Evolutionary conservation across 176 grass and related monocot genomes (phyloP).

Genomic region (Phyllostachys edulis): DNA sequence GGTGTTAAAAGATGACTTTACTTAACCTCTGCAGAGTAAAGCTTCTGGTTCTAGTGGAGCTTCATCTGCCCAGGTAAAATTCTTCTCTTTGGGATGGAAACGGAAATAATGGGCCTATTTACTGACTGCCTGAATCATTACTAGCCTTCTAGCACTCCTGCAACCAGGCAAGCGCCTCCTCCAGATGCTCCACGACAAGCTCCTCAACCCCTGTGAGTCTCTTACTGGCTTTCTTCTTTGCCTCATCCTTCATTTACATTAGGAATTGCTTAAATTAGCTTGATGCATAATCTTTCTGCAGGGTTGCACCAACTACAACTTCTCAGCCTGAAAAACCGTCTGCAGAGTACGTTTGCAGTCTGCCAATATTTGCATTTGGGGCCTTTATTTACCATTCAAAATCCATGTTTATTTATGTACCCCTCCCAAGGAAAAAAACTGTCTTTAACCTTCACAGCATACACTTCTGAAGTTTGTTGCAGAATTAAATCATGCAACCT

Average conservation of each 20-base stretch:
- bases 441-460: neutral
- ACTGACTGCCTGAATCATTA: constrained; percentile 40
- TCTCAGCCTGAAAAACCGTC: constrained; percentile 49
- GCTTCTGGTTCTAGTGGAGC: constrained; percentile 61
- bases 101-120: neutral
- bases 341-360: constrained; percentile 42
- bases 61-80: constrained; percentile 73
- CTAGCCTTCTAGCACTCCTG: constrained; percentile 58
- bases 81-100: constrained; percentile 4
- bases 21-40: constrained; percentile 60
- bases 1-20: neutral
- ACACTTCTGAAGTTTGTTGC: neutral
- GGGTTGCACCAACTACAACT: constrained; percentile 35
- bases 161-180: constrained; percentile 43
- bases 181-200: constrained; percentile 44
- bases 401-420: neutral
- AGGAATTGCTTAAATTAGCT: constrained; percentile 7
- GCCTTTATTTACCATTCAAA: constrained; percentile 14
- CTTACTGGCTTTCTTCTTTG: constrained; percentile 1
- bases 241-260: constrained; percentile 14
- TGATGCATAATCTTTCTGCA: constrained; percentile 32
- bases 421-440: neutral
- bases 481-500: constrained; percentile 22
- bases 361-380: constrained; percentile 3
- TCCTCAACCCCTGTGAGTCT: constrained; percentile 59